Conservation (phyloP, 1,284 basidiomycete genomes). For the Leucoagaricus sp. region DNA sequence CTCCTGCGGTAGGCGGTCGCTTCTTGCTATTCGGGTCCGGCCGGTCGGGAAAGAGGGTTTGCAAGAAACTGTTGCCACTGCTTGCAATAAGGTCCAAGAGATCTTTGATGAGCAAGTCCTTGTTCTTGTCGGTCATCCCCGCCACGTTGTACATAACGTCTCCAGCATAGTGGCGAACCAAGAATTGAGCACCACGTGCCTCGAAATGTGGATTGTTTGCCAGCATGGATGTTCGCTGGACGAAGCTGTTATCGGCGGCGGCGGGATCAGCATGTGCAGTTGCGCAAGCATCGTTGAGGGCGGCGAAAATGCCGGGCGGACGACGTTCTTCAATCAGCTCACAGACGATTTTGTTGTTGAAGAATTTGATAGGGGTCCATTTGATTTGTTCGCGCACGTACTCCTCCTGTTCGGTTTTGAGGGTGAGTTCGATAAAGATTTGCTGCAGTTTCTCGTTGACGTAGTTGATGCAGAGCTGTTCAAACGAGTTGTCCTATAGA, state of each 20-base stretch:
- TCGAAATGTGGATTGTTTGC: slow-evolving; percentile 91
- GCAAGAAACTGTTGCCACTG: slow-evolving; percentile 84
- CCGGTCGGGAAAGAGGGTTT: slow-evolving; percentile 90
- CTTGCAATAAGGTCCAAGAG: slow-evolving; percentile 86
- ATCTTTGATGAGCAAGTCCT: slow-evolving; percentile 96
- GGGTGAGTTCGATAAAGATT: slow-evolving; percentile 98
- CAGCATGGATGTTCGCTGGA: slow-evolving; percentile 85
- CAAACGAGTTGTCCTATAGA: slow-evolving; percentile 91
- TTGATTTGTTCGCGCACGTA: slow-evolving; percentile 98
- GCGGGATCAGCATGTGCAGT: slow-evolving; percentile 97
- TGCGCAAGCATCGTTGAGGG: slow-evolving; percentile 97
- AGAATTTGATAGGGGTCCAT: slow-evolving; percentile 99
- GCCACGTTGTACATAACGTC: slow-evolving; percentile 98
- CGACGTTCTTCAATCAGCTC: slow-evolving; percentile 96
- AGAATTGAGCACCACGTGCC: slow-evolving; percentile 86
- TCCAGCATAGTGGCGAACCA: slow-evolving; percentile 95
- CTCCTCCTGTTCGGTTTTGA: slow-evolving; percentile 99
- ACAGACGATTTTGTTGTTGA: slow-evolving; percentile 97
- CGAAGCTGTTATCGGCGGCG: slow-evolving; percentile 97
- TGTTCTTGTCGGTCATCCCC: slow-evolving; percentile 99
- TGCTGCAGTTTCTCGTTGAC: slow-evolving; percentile 99
- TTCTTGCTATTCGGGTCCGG: slow-evolving; percentile 98
- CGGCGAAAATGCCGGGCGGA: slow-evolving; percentile 97
- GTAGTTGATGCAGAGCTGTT: slow-evolving; percentile 99
- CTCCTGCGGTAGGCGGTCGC: slow-evolving; percentile 95